Conservation (phyloP, 371 early-diverging fungal genomes). For the Mortierella sp. region DNA sequence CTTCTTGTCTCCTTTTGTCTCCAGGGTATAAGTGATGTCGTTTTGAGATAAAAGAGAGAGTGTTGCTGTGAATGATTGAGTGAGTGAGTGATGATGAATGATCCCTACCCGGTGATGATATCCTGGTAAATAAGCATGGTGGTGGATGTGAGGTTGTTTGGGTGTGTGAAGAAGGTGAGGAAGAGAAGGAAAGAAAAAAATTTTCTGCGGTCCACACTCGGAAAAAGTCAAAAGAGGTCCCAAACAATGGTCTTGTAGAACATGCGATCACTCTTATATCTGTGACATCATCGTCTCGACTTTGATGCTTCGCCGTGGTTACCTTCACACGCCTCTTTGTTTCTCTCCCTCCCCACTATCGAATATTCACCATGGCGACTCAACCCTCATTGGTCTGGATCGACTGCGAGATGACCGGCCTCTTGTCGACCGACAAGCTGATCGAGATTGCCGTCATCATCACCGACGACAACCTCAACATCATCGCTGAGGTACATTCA, state of each 20-base stretch:
- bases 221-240: background rate
- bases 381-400: constrained; percentile 87
- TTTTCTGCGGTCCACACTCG: background rate
- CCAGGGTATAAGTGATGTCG: background rate
- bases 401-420: constrained; percentile 90
- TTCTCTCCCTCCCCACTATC: too few relatives aligned
- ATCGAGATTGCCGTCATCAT: constrained; percentile 92
- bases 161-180: background rate
- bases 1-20: background rate
- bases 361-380: too few relatives aligned
- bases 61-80: constrained; percentile 10
- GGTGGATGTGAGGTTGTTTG: background rate
- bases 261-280: background rate
- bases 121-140: constrained; percentile 76
- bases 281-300: background rate
- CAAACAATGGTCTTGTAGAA: constrained; percentile 3
- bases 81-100: background rate
- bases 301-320: background rate
- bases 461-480: constrained; percentile 87
- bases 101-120: constrained; percentile 70
- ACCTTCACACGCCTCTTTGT: background rate
- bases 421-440: constrained; percentile 78
- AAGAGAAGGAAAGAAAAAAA: constrained; percentile 18
- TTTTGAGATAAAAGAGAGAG: too few relatives aligned
- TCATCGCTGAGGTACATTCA: constrained; percentile 84